Percentiles rank a stretch among this genome's conserved stretches.
Conservation (phyloP, 345 rosid genomes). For the Populus davidiana region DNA sequence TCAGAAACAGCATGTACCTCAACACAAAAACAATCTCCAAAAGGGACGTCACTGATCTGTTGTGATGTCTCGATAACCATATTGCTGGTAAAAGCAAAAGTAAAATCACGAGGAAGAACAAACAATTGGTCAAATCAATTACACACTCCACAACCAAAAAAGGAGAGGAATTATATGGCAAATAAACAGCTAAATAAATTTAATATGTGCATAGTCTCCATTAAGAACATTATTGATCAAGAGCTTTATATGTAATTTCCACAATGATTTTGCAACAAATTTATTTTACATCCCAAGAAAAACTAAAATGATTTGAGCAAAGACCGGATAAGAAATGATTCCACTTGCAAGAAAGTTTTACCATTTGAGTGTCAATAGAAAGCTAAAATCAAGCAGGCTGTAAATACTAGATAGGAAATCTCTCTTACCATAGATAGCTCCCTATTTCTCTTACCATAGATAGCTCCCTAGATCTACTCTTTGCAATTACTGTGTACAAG, state of each 20-base stretch:
- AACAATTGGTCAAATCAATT: conserved; percentile 1
- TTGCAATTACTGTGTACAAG: no score
- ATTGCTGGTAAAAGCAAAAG: conserved; percentile 51
- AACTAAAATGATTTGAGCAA: no score
- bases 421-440: no score
- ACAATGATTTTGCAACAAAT: no score
- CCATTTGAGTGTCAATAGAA: neutral
- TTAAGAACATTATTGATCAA: no score
- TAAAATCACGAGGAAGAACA: conserved; percentile 15
- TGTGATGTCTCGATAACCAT: conserved; percentile 82
- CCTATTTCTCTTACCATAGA: no score
- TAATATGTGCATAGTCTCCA: no score
- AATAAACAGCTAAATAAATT: neutral
- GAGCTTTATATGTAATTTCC: no score
- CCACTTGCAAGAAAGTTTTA: neutral
- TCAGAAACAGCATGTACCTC: conserved; percentile 55
- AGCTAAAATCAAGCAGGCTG: no score
- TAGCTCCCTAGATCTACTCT: no score
- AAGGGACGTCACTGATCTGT: conserved; percentile 78
- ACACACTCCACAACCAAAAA: neutral
- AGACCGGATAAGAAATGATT: neutral
- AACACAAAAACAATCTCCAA: conserved; percentile 82
- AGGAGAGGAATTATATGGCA: neutral
- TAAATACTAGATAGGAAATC: no score
- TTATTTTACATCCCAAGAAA: no score